Percentiles rank a stretch among this genome's conserved stretches.
These are phyloP conservation scores for Fusarium gaditjirri DNA, from an alignment of 2,329 filamentous ascomycete genomes.

Conservation along the genomic window DNA sequence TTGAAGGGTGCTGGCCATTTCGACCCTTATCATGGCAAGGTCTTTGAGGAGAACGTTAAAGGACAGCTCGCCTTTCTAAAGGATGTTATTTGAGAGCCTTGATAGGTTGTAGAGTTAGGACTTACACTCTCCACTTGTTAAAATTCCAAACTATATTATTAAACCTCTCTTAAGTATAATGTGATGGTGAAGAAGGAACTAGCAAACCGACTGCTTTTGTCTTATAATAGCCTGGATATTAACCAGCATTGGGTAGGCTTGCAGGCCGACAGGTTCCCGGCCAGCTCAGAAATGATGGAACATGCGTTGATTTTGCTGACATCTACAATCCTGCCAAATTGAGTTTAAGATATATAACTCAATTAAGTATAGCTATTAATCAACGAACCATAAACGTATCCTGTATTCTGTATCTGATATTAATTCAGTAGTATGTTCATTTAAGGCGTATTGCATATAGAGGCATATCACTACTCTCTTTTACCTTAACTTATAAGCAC, in stretches of 20 bases:
- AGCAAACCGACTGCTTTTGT: neutral
- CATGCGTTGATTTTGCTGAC: too few species aligned
- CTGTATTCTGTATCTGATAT: too few species aligned
- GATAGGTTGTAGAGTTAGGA: rapidly evolving
- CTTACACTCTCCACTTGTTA: neutral
- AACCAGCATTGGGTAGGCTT: too few species aligned
- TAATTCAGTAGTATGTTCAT: too few species aligned
- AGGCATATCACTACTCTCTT: too few species aligned
- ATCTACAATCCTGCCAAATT: too few species aligned
- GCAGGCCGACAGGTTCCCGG: too few species aligned
- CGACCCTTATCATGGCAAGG: neutral
- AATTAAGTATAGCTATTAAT: too few species aligned
- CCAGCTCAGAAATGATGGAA: too few species aligned
- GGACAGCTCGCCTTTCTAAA: neutral
- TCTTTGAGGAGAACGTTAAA: neutral
- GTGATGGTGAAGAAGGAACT: neutral
- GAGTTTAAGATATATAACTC: too few species aligned
- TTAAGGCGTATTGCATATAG: too few species aligned
- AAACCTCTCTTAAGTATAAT: rapidly evolving
- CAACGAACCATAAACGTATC: too few species aligned
- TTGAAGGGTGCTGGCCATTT: neutral
- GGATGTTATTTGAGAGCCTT: neutral
- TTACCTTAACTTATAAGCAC: neutral
- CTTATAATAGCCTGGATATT: neutral
- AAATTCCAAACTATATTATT: neutral